Base-by-base conservation (phyloP, 805 yeast species). In the Blastobotrys attinorum region DNA sequence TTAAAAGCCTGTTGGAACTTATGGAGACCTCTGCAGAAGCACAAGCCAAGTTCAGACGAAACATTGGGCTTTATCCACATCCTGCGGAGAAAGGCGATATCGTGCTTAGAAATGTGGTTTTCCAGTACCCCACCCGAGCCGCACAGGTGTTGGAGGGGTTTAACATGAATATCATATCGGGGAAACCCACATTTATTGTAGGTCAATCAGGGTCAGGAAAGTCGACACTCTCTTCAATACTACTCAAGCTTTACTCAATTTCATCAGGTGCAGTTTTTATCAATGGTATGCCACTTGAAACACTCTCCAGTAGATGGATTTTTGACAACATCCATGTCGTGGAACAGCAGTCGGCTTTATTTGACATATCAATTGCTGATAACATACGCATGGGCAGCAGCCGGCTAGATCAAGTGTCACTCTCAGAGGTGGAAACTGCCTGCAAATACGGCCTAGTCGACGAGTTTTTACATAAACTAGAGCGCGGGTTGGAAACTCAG, bases 121-220 rank as follows among this genome's bases (percentile, higher is more conserved):
- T 87, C 57, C 54, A 69, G 0, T 90, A 88, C 56, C 78, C 83
- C 1, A 61, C 78, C 0, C 70, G 90, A 50, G 67, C 69, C 0
- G 65, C 65, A 1, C 47, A 48, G 1, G 77, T 76, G 0, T 57
- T 92, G 13, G 60, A 70, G 0, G 53, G 72, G 39, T 65, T 82
- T 1, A 55, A 60, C n/a, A 45, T 83, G 21, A 51, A 52, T 1
- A 64, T 88, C 29, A 60, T 66, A 1, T 60, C 74, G 0, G 70
- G 73, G 1, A 51, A 63, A 25, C 56, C 75, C 4, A 76, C 81
- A 1, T 90, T 76, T 53, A 62, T 92, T 3, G 75, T 92, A 34
- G 99, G 99, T 1, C 70, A 72, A 47, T 88, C 97, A 0, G 99
- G 99, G 0, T 80, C 89, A 0, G 98, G 98, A 0, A 92, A 92